Conservation (phyloP, 2,329 filamentous ascomycete genomes). For the Botrytis elliptica region DNA sequence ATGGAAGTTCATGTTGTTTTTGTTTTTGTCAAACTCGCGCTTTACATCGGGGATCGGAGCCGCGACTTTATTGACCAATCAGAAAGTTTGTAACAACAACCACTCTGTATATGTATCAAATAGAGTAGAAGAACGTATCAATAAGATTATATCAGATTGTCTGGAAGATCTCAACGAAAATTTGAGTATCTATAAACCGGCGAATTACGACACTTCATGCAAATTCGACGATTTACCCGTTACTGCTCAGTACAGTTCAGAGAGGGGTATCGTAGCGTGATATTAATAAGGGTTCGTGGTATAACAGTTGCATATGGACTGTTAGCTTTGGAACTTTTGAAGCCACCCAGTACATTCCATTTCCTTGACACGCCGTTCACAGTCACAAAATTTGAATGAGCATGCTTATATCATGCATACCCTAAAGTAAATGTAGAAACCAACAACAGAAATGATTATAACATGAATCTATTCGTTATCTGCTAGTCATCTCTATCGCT, state of each 20-base stretch:
- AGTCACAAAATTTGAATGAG: neutral
- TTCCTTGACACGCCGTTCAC: neutral
- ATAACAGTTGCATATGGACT: neutral
- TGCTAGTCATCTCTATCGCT: neutral
- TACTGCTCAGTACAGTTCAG: neutral
- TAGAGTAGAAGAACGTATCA: too few relatives aligned
- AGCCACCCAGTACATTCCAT: neutral
- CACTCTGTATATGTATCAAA: too few relatives aligned
- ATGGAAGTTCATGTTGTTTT: neutral
- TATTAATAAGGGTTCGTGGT: neutral
- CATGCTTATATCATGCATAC: neutral
- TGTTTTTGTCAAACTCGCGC: neutral
- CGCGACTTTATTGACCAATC: neutral
- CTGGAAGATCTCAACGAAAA: neutral
- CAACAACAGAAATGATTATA: neutral
- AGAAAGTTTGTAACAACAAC: neutral
- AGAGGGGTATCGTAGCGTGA: neutral
- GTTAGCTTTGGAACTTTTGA: neutral
- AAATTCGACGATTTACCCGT: neutral
- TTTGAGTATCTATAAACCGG: neutral
- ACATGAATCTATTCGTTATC: neutral
- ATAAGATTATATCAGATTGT: too few relatives aligned
- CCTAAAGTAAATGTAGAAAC: neutral
- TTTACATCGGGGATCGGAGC: neutral
- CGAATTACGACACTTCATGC: neutral